phyloP scores from a whole-genome alignment of 768 basidiomycete genomes.

The Trametes maxima region DNA sequence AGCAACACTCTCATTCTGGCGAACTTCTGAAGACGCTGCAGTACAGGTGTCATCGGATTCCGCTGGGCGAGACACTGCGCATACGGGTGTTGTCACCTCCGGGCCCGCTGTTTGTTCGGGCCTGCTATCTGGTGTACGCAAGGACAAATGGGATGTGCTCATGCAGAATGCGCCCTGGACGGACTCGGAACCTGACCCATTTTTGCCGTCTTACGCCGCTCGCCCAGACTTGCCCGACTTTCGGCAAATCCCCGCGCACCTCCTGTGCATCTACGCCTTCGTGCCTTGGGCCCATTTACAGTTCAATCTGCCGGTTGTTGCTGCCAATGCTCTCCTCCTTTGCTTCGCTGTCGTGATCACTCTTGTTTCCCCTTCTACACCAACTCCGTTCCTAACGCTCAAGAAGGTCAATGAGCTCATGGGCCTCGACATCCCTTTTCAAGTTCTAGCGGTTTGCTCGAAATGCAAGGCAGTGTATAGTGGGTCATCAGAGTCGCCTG shows the following conservation, averaged over 20 bases:
- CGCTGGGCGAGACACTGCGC: neutral
- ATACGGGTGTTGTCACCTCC: neutral
- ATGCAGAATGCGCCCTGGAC: neutral
- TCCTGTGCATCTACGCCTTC: neutral
- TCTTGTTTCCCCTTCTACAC: neutral
- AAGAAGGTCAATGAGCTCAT: neutral
- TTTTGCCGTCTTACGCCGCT: neutral
- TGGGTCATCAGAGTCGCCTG: neutral
- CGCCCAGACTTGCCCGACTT: neutral
- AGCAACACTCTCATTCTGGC: too few relatives aligned
- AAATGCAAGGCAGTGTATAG: neutral
- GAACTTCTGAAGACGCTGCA: too few relatives aligned
- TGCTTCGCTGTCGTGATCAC: neutral
- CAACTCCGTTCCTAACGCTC: neutral
- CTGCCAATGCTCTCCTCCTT: neutral
- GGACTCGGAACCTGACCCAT: neutral
- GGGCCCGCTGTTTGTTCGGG: neutral
- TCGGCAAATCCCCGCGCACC: neutral
- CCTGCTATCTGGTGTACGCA: neutral
- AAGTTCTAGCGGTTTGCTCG: neutral
- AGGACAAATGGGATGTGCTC: neutral
- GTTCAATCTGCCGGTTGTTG: neutral
- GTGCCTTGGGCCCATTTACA: neutral
- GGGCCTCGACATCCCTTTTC: neutral
- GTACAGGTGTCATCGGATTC: too few relatives aligned